A percentile compares a stretch with the other conserved stretches of the same genome.
phyloP scores from a whole-genome alignment of 1,139 yeast species.

The Saccharomyces hybrid region DNA sequence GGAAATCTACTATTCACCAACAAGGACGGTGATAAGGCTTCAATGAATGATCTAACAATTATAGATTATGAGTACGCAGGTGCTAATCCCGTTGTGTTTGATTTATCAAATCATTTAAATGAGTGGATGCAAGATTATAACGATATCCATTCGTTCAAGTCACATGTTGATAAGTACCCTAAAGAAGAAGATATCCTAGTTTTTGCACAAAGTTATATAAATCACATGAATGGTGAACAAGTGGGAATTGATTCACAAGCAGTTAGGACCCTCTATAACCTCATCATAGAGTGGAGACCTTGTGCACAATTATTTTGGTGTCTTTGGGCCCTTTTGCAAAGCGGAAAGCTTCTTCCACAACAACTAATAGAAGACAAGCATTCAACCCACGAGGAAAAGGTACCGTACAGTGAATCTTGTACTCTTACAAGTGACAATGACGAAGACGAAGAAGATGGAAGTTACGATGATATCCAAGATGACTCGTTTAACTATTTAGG shows the following conservation, averaged over 20 bases:
- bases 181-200: conserved; percentile 54
- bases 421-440: too few species aligned
- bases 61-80: conserved; percentile 96
- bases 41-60: conserved; percentile 64
- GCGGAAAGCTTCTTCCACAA: conserved; percentile 35
- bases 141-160: conserved; percentile 42
- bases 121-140: conserved; percentile 97
- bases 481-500: conserved; percentile 65
- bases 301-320: conserved; percentile 77
- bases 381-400: too few species aligned
- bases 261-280: conserved; percentile 51
- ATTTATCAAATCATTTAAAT: conserved; percentile 77
- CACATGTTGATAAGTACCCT: conserved; percentile 63
- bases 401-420: too few species aligned
- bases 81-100: conserved; percentile 78
- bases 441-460: conserved; percentile 8
- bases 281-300: conserved; percentile 70
- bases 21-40: conserved; percentile 38
- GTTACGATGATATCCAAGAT: conserved; percentile 22
- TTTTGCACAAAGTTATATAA: conserved; percentile 60
- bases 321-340: conserved; percentile 85
- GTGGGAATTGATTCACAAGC: conserved; percentile 38
- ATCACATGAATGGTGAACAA: conserved; percentile 16
- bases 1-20: conserved; percentile 63
- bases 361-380: conserved; percentile 15